Conservation (phyloP, 23 red algal species). For the Gracilaria vermiculophylla region DNA sequence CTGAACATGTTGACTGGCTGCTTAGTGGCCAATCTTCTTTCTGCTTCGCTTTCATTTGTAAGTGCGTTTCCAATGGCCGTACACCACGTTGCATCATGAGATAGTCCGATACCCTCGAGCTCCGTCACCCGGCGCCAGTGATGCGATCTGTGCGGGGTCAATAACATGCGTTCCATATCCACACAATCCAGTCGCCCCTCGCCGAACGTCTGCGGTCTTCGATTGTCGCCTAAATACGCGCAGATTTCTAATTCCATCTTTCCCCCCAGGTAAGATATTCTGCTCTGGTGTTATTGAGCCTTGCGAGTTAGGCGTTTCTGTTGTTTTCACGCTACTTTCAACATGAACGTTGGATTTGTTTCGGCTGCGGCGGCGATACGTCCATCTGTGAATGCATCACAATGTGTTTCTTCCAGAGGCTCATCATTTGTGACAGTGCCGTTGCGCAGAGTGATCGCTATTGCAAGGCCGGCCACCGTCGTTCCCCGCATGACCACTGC, state of each 20-base stretch:
- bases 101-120: background rate
- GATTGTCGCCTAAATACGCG: background rate
- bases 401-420: slow-evolving; percentile 4
- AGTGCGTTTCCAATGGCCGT: background rate
- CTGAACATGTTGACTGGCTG: background rate
- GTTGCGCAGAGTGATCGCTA: slow-evolving; percentile 22
- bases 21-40: background rate
- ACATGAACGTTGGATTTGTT: slow-evolving; percentile 59
- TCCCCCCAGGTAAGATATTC: background rate
- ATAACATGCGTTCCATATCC: too few relatives aligned
- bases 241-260: background rate
- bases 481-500: slow-evolving; percentile 55
- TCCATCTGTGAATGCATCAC: background rate
- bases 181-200: too few relatives aligned
- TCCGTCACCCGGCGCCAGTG: background rate
- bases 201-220: too few relatives aligned
- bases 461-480: background rate
- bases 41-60: background rate
- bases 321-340: background rate
- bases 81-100: background rate
- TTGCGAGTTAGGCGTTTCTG: background rate
- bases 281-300: too few relatives aligned
- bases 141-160: too few relatives aligned
- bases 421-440: slow-evolving; percentile 10
- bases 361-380: slow-evolving; percentile 30